These are phyloP conservation scores for Solanum hybrid DNA, from an alignment of 305 asterid species.

Conservation along the genomic window DNA sequence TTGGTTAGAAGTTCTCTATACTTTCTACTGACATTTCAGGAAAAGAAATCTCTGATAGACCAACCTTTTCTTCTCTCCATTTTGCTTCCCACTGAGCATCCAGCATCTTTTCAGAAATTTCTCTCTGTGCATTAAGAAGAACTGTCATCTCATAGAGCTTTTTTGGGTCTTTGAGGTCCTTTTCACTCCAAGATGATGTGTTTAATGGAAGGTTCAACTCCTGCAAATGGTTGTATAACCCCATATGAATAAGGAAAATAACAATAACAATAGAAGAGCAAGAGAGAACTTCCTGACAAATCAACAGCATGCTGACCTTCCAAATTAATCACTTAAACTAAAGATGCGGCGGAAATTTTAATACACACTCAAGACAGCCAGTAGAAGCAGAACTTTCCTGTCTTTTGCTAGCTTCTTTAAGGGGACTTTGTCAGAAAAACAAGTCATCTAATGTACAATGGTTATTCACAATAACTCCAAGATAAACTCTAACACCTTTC, in stretches of 20 bases:
- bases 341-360: not conserved
- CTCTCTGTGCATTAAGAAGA: conserved; percentile 91
- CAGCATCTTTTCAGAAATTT: conserved; percentile 70
- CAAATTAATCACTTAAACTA: not conserved
- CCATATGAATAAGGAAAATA: not conserved
- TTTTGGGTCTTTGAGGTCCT: conserved; percentile 87
- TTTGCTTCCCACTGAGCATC: conserved; percentile 91
- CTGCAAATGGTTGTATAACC: conserved; percentile 29
- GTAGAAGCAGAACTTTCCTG: not conserved
- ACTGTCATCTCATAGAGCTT: conserved; percentile 74
- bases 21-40: not conserved
- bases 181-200: conserved; percentile 75
- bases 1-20: not conserved
- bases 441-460: not conserved
- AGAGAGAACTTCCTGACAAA: not conserved
- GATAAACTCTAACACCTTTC: not conserved
- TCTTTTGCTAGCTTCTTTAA: not conserved
- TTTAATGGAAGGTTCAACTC: conserved; percentile 74
- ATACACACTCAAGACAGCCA: not conserved
- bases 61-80: conserved; percentile 92
- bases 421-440: not conserved
- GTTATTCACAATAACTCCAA: not conserved
- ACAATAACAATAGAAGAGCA: not conserved
- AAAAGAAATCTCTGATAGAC: not conserved
- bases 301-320: not conserved